Evolutionary conservation across 2,329 filamentous ascomycete genomes (phyloP), one percentile per base, ranked within the genome.

Genomic region (Sarocladiaceae sp.): DNA sequence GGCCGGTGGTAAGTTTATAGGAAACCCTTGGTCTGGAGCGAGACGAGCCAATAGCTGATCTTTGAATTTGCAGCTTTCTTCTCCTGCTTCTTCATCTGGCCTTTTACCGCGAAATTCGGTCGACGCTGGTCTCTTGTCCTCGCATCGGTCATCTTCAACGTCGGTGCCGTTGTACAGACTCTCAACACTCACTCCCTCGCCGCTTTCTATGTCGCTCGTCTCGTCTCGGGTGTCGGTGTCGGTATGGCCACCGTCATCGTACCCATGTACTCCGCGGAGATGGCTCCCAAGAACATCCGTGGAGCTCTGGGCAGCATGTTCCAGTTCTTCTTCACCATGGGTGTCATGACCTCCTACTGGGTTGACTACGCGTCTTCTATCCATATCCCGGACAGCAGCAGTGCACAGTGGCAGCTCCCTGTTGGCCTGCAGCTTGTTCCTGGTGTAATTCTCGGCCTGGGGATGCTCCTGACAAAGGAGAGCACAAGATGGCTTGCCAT

Each of bases 341-440:
- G 67, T 13, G 64, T 67, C 15, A 60, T 68, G 48, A 63, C 61
- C 5, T 59, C 57, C 27, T 67, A 70, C 53, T 68, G 68, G 61
- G 52, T 74, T 18, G 69, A 72, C 47, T 75, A 74, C 44, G 72
- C 60, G 4, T 70, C 72, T 4, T 51, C 56, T 2, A 58, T 61
- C 31, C 60, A 69, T 40, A 55, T 74, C 19, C 46, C 56, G 0
- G 33, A 56, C 1, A 59, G 57, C 0, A 68, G n/a, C n/a, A n/a
- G 68, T 0, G 55, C 53, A 7, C 72, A 76, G 52, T 76, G 72
- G 72, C 71, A 72, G 48, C 65, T 75, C 13, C 68, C 73, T 6
- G 63, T 70, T 3, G 64, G 62, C 2, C 56, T 73, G 13, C 68
- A 75, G 51, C 61, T 76, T 5, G 59, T 75, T 1, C 68, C 69